These are phyloP conservation scores for Tolypocladium endophyticum DNA, from an alignment of 2,329 filamentous ascomycete genomes.

Conservation along the genomic window DNA sequence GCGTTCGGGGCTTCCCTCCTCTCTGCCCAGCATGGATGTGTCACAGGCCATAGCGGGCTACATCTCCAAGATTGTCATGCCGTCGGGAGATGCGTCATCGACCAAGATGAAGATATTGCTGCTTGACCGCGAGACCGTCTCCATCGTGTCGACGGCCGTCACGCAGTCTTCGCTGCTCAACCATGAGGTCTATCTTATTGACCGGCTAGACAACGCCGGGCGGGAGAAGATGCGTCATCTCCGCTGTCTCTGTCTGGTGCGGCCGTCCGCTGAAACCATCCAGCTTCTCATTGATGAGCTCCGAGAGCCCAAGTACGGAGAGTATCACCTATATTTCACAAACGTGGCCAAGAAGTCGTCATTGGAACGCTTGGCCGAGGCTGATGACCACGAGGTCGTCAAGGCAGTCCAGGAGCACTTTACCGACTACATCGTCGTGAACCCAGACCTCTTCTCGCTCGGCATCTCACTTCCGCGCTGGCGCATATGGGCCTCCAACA, in stretches of 20 bases:
- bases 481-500: conserved; percentile 64
- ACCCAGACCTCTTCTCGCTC: conserved; percentile 83
- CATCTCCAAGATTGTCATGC: conserved; percentile 87
- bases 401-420: conserved; percentile 92
- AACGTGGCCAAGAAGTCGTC: conserved; percentile 97
- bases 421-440: conserved; percentile 89
- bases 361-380: conserved; percentile 85
- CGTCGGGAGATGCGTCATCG: conserved; percentile 57
- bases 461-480: conserved; percentile 62
- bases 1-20: not conserved
- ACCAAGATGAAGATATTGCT: conserved; percentile 98
- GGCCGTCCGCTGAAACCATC: conserved; percentile 85
- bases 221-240: conserved; percentile 98
- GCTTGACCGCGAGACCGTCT: conserved; percentile 85
- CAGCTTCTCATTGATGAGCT: conserved; percentile 92
- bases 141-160: conserved; percentile 87
- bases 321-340: conserved; percentile 96
- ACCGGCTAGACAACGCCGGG: conserved; percentile 80
- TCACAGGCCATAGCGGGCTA: conserved; percentile 89
- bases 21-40: conserved; percentile 66
- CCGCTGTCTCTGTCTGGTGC: conserved; percentile 83
- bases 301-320: conserved; percentile 90
- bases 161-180: conserved; percentile 92
- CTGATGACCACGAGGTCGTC: conserved; percentile 95
- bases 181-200: conserved; percentile 96